Percentiles rank a stretch among this genome's conserved stretches.
phyloP scores from a whole-genome alignment of 306 rosid species.

The Lathyrus sativus region DNA sequence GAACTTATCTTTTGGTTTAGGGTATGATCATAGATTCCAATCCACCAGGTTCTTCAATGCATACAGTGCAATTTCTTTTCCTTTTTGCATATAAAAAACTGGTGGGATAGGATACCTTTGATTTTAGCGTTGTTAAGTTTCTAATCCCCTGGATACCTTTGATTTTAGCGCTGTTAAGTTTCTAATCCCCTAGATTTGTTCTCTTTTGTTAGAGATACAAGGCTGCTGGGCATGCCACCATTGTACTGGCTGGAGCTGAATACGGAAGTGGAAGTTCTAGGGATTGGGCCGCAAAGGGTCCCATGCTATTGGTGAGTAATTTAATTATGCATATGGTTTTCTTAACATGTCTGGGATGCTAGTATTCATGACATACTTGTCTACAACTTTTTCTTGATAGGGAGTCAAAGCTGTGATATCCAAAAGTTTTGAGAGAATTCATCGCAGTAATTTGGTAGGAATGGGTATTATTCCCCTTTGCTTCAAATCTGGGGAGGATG shows the following conservation, averaged over 20 bases:
- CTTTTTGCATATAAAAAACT: not conserved
- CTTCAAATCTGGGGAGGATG: constrained; percentile 96
- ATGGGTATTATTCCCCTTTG: constrained; percentile 98
- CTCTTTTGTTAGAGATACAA: constrained; percentile 71
- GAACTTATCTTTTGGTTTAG: constrained; percentile 7
- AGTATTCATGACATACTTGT: constrained; percentile 1
- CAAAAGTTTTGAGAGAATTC: constrained; percentile 96
- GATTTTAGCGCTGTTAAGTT: constrained; percentile 21
- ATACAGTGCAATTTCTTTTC: not conserved
- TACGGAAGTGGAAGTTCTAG: constrained; percentile 99
- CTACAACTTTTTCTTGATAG: constrained; percentile 44
- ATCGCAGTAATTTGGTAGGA: constrained; percentile 97
- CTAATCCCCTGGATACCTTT: constrained; percentile 33
- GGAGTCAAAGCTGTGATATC: constrained; percentile 99
- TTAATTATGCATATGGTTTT: constrained; percentile 24
- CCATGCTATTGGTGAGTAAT: constrained; percentile 87
- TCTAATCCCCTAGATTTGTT: constrained; percentile 35
- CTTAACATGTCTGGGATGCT: not conserved
- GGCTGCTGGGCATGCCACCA: constrained; percentile 73
- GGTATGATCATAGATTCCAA: constrained; percentile 1
- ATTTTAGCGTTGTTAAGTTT: constrained; percentile 22
- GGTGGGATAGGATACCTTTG: constrained; percentile 11
- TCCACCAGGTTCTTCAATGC: constrained; percentile 20
- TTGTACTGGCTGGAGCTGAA: constrained; percentile 96
- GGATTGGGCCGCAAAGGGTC: constrained; percentile 99